phyloP scores from a whole-genome alignment of 1,284 basidiomycete species.

The Mixia osmundae region DNA sequence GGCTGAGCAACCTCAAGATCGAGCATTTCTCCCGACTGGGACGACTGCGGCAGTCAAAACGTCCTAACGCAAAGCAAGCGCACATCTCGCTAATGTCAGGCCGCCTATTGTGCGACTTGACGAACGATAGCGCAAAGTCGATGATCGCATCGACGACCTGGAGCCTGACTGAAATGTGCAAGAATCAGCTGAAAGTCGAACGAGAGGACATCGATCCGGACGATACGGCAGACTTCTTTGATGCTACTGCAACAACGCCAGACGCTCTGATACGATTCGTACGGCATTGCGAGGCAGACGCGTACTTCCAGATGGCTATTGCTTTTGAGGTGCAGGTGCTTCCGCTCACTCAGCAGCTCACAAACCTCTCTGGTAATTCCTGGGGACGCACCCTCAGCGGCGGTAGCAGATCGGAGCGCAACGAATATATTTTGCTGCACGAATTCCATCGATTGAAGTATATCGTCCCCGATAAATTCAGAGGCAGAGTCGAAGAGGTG shows the following conservation, averaged over 20 bases:
- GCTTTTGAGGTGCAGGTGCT: slow-evolving; percentile 71
- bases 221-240: slow-evolving; percentile 74
- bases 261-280: slow-evolving; percentile 68
- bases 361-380: slow-evolving; percentile 89
- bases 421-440: slow-evolving; percentile 95
- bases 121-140: slow-evolving; percentile 82
- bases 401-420: slow-evolving; percentile 82
- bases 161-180: slow-evolving; percentile 93
- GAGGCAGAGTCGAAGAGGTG: slow-evolving; percentile 40
- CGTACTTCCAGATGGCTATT: slow-evolving; percentile 90
- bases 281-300: slow-evolving; percentile 74
- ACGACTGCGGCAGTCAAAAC: slow-evolving; percentile 56
- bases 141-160: slow-evolving; percentile 92
- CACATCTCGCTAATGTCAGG: slow-evolving; percentile 66
- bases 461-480: slow-evolving; percentile 78
- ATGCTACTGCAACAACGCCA: slow-evolving; percentile 52
- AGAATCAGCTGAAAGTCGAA: slow-evolving; percentile 59
- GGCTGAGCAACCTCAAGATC: slow-evolving; percentile 68
- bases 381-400: slow-evolving; percentile 81
- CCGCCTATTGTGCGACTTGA: slow-evolving; percentile 70
- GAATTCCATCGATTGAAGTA: slow-evolving; percentile 94
- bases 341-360: slow-evolving; percentile 75
- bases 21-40: slow-evolving; percentile 89
- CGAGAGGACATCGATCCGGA: slow-evolving; percentile 88
- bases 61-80: slow-evolving; percentile 49